Conservation (phyloP, 306 rosid genomes). For the Morella rubra region DNA sequence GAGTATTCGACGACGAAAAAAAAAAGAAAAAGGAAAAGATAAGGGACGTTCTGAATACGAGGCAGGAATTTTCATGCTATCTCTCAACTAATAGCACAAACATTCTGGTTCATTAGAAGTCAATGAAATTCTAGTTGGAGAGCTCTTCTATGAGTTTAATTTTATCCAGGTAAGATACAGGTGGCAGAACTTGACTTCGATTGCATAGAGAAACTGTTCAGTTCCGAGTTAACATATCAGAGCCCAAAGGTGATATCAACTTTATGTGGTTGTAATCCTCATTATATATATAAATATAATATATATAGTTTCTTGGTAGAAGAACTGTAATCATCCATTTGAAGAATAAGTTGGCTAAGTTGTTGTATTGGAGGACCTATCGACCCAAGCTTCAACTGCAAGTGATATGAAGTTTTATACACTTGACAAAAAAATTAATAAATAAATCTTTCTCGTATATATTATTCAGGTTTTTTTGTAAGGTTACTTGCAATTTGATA, state of each 20-base stretch:
- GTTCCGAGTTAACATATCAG: neutral
- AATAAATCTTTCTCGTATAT: too few relatives aligned
- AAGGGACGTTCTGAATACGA: neutral
- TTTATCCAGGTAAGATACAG: neutral
- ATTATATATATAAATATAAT: too few relatives aligned
- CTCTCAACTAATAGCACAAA: neutral
- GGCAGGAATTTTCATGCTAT: constrained; percentile 2
- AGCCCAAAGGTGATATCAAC: constrained; percentile 6
- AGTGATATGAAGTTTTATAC: neutral
- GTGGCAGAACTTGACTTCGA: neutral
- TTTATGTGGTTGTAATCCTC: constrained; percentile 1
- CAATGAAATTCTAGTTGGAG: neutral
- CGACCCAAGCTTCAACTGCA: neutral
- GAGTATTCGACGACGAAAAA: neutral
- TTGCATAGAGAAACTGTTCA: constrained; percentile 11
- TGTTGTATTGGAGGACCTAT: neutral
- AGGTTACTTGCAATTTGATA: too few relatives aligned
- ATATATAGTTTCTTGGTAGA: neutral
- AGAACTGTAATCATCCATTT: neutral
- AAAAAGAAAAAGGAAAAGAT: neutral
- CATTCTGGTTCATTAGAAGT: neutral
- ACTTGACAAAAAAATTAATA: too few relatives aligned
- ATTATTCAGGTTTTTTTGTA: too few relatives aligned
- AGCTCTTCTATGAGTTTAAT: too few relatives aligned
- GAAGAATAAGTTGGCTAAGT: neutral